phyloP scores from a whole-genome alignment of 805 yeast species.

The Candida arabinofermentans region DNA sequence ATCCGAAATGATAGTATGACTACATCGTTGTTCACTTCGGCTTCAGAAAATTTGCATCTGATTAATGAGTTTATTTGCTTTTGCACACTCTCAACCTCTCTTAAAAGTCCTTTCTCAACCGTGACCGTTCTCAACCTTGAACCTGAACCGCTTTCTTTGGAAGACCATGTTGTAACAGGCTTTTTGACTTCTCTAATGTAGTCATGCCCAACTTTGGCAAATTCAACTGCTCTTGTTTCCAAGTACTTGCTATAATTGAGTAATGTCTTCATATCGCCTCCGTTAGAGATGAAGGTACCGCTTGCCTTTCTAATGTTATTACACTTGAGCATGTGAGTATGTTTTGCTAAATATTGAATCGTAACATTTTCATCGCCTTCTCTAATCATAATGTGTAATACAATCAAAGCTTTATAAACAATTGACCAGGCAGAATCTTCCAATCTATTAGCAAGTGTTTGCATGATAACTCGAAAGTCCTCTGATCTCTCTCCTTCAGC shows the following conservation, averaged over 20 bases:
- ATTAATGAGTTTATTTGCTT: conserved; percentile 73
- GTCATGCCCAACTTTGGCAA: conserved; percentile 58
- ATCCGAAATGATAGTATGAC: conserved; percentile 79
- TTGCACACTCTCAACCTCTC: conserved; percentile 84
- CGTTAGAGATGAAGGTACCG: conserved; percentile 30
- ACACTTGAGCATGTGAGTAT: conserved; percentile 58
- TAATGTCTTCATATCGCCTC: conserved; percentile 52
- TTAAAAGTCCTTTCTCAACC: conserved; percentile 74
- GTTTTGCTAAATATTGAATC: conserved; percentile 58
- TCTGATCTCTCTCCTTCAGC: conserved; percentile 43
- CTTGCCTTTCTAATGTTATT: conserved; percentile 29
- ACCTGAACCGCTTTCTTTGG: conserved; percentile 50
- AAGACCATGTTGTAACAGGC: conserved; percentile 28
- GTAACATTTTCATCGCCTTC: conserved; percentile 85
- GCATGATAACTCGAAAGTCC: conserved; percentile 67
- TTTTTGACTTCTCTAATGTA: conserved; percentile 65
- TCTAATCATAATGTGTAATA: conserved; percentile 84
- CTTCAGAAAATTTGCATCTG: conserved; percentile 70
- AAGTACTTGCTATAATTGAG: conserved; percentile 71
- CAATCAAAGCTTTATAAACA: conserved; percentile 80
- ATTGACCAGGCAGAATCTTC: conserved; percentile 88
- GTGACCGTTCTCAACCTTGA: conserved; percentile 61
- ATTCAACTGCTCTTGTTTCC: conserved; percentile 64
- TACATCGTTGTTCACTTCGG: conserved; percentile 81
- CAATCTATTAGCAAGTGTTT: conserved; percentile 55